Percentiles rank a stretch among this genome's conserved stretches.
These are phyloP conservation scores for Candida orba DNA, from an alignment of 805 yeast genomes.

Conservation along the genomic window DNA sequence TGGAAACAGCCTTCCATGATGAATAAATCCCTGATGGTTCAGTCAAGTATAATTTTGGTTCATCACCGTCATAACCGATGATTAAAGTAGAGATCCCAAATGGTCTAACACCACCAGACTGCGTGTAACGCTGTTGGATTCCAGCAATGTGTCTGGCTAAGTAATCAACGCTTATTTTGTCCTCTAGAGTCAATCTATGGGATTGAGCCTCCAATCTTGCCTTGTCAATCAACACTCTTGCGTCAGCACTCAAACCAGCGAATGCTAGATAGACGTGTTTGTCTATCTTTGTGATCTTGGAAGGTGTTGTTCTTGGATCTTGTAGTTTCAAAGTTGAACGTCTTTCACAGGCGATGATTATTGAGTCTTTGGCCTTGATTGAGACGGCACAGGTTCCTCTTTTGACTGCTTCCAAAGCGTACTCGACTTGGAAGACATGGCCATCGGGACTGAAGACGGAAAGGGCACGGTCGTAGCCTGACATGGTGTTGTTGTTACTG, in stretches of 20 bases:
- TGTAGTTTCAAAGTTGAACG: constrained; percentile 92
- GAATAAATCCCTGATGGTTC: constrained; percentile 97
- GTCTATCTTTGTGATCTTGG: constrained; percentile 87
- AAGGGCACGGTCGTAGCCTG: constrained; percentile 98
- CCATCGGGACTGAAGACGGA: constrained; percentile 98
- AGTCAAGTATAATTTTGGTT: constrained; percentile 84
- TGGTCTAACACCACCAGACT: constrained; percentile 97
- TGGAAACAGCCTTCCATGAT: constrained; percentile 97
- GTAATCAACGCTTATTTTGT: constrained; percentile 86
- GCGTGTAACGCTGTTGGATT: constrained; percentile 93
- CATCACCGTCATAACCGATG: constrained; percentile 89
- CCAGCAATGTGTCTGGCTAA: constrained; percentile 95
- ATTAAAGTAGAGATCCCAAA: constrained; percentile 93
- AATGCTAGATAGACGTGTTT: constrained; percentile 87
- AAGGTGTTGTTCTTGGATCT: constrained; percentile 93
- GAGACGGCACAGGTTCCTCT: constrained; percentile 99
- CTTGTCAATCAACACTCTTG: constrained; percentile 86
- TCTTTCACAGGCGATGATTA: constrained; percentile 94
- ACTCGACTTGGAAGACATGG: constrained; percentile 97
- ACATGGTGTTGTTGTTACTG: constrained; percentile 45
- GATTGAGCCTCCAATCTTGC: constrained; percentile 97
- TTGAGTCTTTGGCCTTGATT: constrained; percentile 81
- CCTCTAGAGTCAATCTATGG: constrained; percentile 88
- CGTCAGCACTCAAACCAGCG: constrained; percentile 98
- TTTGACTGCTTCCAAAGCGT: constrained; percentile 95